Percentiles rank a stretch among this genome's conserved stretches.
Evolutionary conservation across 176 grass and related monocot genomes (phyloP).

Genomic region (Olyra latifolia): DNA sequence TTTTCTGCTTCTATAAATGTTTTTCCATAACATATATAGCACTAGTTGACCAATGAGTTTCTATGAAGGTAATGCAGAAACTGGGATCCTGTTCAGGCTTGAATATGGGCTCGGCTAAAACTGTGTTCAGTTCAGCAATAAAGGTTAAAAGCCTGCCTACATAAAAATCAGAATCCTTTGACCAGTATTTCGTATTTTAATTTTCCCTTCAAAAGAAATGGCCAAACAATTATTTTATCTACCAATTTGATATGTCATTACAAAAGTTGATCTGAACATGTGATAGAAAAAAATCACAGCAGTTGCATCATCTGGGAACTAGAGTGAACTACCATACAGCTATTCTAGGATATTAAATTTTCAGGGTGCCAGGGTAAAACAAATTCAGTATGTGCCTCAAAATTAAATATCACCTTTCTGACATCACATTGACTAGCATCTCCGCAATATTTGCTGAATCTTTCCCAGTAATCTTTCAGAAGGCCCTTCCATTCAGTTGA

Average conservation of each 20-base stretch:
- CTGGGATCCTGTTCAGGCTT: not conserved
- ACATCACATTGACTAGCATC: constrained; percentile 55
- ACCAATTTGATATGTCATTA: not conserved
- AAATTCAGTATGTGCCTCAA: not conserved
- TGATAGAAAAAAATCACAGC: not conserved
- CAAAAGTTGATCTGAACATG: not conserved
- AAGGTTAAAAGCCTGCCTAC: not conserved
- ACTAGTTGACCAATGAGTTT: not conserved
- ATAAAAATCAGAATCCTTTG: not conserved
- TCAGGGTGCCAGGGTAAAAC: not conserved
- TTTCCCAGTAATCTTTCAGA: constrained; percentile 81
- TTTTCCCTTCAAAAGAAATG: constrained; percentile 2
- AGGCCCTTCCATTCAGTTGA: constrained; percentile 92
- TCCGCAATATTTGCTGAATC: constrained; percentile 82
- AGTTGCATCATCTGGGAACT: not conserved
- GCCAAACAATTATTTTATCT: not conserved
- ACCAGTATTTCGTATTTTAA: not conserved
- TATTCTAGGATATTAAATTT: not conserved
- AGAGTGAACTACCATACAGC: not conserved
- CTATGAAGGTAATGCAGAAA: not conserved
- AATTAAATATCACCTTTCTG: constrained; percentile 62
- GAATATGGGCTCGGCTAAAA: not conserved
- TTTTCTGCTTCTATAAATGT: not conserved
- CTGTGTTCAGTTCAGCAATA: not conserved
- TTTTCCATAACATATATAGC: not conserved